These are phyloP conservation scores for Globisporangium carolinianum DNA, from an alignment of 352 stramenopile species.

Conservation along the genomic window DNA sequence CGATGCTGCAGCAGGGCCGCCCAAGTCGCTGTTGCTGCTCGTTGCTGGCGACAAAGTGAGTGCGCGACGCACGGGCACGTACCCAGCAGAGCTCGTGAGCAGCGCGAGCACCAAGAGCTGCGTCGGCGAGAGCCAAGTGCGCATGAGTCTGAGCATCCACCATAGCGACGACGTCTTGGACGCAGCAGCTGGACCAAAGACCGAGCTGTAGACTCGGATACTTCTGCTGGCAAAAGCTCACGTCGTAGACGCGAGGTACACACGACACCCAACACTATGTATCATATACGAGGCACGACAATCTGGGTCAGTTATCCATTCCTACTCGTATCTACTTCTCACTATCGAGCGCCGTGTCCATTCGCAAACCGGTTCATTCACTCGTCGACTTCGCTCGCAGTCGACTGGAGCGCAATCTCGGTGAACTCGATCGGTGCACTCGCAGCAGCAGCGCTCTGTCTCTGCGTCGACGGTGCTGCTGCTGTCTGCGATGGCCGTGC, in stretches of 20 bases:
- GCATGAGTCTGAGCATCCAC: slow-evolving; percentile 30
- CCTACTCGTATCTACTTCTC: neutral
- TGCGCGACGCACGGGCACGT: slow-evolving; percentile 10
- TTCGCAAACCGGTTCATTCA: neutral
- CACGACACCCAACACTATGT: too few relatives aligned
- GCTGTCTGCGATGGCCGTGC: neutral
- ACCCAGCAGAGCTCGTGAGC: slow-evolving; percentile 8
- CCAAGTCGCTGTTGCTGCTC: neutral
- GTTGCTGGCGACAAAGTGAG: slow-evolving; percentile 6
- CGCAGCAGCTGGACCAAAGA: slow-evolving; percentile 42
- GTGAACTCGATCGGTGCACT: slow-evolving; percentile 42
- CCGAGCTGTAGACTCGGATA: neutral
- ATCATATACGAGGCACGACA: too few relatives aligned
- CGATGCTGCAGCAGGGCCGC: neutral
- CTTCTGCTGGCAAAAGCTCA: too few relatives aligned
- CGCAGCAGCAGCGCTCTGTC: slow-evolving; percentile 2
- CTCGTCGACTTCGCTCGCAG: slow-evolving; percentile 8
- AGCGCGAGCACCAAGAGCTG: neutral
- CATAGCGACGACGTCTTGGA: slow-evolving; percentile 53
- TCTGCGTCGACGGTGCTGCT: neutral
- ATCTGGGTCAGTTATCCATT: neutral
- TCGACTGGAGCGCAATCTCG: slow-evolving; percentile 53
- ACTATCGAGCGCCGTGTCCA: slow-evolving; percentile 2
- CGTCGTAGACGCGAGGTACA: too few relatives aligned
- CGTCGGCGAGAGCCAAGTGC: slow-evolving; percentile 23